Conservation (phyloP, 495 filamentous ascomycete genomes). For the Hypoxylon perforatum region DNA sequence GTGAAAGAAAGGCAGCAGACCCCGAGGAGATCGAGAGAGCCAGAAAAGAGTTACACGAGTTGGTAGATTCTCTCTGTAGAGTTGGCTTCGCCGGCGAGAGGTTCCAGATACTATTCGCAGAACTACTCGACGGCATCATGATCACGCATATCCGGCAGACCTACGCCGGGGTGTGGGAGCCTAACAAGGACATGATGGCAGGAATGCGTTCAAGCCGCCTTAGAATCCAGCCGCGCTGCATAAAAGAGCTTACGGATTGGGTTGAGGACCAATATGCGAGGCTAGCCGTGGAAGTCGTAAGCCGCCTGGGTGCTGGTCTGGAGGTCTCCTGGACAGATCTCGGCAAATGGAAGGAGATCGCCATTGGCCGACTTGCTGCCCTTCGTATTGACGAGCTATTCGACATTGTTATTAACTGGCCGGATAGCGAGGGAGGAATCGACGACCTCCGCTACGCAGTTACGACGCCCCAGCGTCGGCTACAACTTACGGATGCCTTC, state of each 20-base stretch:
- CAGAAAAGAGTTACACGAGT: slow-evolving; percentile 63
- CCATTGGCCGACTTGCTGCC: slow-evolving; percentile 78
- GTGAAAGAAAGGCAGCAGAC: slow-evolving; percentile 23
- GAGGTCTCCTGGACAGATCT: slow-evolving; percentile 68
- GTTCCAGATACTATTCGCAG: slow-evolving; percentile 80
- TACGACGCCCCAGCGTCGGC: slow-evolving; percentile 65
- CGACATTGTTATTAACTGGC: slow-evolving; percentile 88
- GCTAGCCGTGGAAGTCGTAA: slow-evolving; percentile 71
- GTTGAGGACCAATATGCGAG: slow-evolving; percentile 76
- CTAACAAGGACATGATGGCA: slow-evolving; percentile 36
- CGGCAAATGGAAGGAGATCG: slow-evolving; percentile 84
- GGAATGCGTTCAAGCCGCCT: slow-evolving; percentile 19
- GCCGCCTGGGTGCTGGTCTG: slow-evolving; percentile 46
- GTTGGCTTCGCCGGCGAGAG: slow-evolving; percentile 80
- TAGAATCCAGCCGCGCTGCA: slow-evolving; percentile 59
- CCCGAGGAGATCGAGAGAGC: slow-evolving; percentile 39
- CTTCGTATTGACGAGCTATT: slow-evolving; percentile 87
- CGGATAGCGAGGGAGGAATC: slow-evolving; percentile 80
- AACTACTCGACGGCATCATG: slow-evolving; percentile 77
- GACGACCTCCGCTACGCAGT: slow-evolving; percentile 73
- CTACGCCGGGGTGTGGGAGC: slow-evolving; percentile 69
- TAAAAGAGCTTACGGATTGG: slow-evolving; percentile 72
- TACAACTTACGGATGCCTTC: slow-evolving; percentile 78
- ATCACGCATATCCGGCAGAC: slow-evolving; percentile 69
- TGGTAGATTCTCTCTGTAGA: slow-evolving; percentile 71